Evolutionary conservation across 2,329 filamentous ascomycete species (phyloP).

Genomic region (Penicillium sp.): DNA sequence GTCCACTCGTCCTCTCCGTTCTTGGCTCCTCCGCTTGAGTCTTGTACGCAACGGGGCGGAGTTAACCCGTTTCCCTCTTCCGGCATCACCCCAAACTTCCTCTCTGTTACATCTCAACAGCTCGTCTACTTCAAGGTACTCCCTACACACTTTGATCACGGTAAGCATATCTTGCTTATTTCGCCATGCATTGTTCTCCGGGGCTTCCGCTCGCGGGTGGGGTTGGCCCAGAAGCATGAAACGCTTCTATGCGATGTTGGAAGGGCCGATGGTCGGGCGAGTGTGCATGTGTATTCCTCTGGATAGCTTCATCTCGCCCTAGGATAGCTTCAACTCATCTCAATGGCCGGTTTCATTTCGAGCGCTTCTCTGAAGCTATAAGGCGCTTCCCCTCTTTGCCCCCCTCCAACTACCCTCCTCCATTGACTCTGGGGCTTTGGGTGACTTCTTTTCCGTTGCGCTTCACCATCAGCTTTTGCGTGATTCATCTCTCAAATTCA

Average conservation of each 20-base stretch:
- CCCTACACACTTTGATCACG: not conserved
- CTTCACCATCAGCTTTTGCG: not conserved
- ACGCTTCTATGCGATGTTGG: not conserved
- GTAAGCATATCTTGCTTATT: slow-evolving; percentile 1
- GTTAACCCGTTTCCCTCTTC: slow-evolving; percentile 13
- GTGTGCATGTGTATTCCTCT: not conserved
- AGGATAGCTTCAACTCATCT: not conserved
- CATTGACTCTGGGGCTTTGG: not conserved
- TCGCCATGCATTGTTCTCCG: slow-evolving; percentile 3
- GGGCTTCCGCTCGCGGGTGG: slow-evolving; percentile 13
- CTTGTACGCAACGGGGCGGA: slow-evolving; percentile 14
- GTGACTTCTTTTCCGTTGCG: not conserved
- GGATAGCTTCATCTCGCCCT: not conserved
- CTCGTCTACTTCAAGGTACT: not conserved
- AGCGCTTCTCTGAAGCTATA: slow-evolving; percentile 1
- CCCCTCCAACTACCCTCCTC: not conserved
- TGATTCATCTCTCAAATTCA: not conserved
- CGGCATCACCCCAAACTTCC: slow-evolving; percentile 13
- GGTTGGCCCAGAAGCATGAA: slow-evolving; percentile 3
- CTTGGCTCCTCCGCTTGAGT: slow-evolving; percentile 15
- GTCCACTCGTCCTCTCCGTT: slow-evolving; percentile 15
- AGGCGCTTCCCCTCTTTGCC: slow-evolving; percentile 2
- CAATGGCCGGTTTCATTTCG: slow-evolving; percentile 3
- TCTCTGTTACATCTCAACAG: not conserved
- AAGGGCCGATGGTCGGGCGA: too few species aligned